Evolutionary conservation across 768 basidiomycete genomes (phyloP), one percentile per base, ranked within the genome.

Genomic region (Butyriboletus loyo): DNA sequence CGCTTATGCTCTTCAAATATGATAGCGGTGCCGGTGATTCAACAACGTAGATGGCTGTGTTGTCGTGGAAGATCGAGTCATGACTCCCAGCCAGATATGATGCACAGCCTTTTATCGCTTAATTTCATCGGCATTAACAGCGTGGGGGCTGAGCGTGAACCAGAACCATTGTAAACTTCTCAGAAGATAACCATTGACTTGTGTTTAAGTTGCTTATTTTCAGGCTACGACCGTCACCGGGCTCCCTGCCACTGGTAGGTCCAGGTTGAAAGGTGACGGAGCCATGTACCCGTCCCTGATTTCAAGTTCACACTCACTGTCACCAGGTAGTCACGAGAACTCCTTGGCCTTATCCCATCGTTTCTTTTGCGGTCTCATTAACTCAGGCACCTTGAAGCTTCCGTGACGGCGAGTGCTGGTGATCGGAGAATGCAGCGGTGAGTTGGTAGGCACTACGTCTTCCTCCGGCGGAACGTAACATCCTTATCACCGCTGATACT

Each of bases 31-130:
- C 54, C 54, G 56, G 4, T 51, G 50, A 52, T 31, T 52, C 50
- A 10, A 22, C 30, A 13, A 35, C 6, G 17, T 24, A 22, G 2
- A 48, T 51, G 58, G 58, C 58, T 48, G 58, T 59, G 57, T n/a
- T 17, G 11, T 11, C 21, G 31, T 17, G 22, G 22, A 45, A 45
- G 43, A 21, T 22, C 5, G 2, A n/a, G 1, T 5, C 4, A 13
- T 21, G 37, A 39, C 38, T 39, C 38, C n/a, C n/a, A n/a, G n/a
- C 36, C n/a, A 37, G 24, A 15, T 9, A 2, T 2, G 15, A 24
- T 40, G 39, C 39, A 15, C 39, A 41, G 40, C 40, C 25, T 7
- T n/a, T 17, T 2, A 24, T 7, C 37, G 5, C 36, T 19, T 7
- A 37, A 19, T 11, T 37, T 1, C 11, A 19, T 21, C 11, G 11